These are phyloP conservation scores for Fraxinus dipetala DNA, from an alignment of 305 asterid species.

Conservation along the genomic window DNA sequence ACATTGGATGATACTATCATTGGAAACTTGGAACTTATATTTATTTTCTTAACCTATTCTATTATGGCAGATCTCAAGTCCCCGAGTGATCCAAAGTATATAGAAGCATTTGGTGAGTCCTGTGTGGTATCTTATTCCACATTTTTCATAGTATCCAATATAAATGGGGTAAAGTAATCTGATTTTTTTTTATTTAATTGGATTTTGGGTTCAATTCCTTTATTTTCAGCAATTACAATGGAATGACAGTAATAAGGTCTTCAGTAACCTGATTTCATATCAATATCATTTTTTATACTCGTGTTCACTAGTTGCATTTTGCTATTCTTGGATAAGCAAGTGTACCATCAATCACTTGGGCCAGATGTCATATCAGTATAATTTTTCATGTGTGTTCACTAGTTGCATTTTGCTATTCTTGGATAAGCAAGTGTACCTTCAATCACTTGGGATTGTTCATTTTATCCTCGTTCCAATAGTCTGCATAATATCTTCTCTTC, in stretches of 20 bases:
- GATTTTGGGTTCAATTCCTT: background rate
- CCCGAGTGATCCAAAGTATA: slow-evolving; percentile 73
- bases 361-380: too few relatives aligned
- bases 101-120: slow-evolving; percentile 91
- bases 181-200: background rate
- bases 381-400: background rate
- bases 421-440: background rate
- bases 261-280: background rate
- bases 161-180: background rate
- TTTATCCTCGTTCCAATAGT: background rate
- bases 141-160: background rate
- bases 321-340: background rate
- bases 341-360: background rate
- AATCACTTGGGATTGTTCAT: background rate
- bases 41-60: slow-evolving; percentile 19
- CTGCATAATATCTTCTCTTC: background rate
- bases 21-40: background rate
- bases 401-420: background rate
- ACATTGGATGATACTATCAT: background rate
- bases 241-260: background rate
- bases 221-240: background rate
- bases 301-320: background rate
- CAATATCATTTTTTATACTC: background rate
- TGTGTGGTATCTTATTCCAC: slow-evolving; percentile 18
- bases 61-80: slow-evolving; percentile 78